Evolutionary conservation across 2,329 filamentous ascomycete genomes (phyloP), one percentile per base, ranked within the genome.

Genomic region (Epichloe elymi): DNA sequence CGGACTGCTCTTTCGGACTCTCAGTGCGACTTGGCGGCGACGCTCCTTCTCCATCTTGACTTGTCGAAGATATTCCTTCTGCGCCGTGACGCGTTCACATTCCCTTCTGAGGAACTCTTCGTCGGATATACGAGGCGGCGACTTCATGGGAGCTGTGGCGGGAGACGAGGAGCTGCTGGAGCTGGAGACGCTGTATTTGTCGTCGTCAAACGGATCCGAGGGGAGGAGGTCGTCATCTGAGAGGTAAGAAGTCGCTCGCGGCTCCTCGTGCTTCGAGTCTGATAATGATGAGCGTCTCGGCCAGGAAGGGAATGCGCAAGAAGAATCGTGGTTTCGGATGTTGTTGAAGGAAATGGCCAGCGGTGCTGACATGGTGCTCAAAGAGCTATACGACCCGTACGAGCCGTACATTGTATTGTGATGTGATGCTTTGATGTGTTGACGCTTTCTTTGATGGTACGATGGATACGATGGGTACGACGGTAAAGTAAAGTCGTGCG

Each of bases 221-320:
- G 75, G 70, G 64, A 79, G 75, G 51, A 83, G 74, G 58, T 83
- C 80, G 65, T 83, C 80, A 68, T 83, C 80, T 41, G 78, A 80
- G 55, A 83, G 70, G 64, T 74, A 80, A 0, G 76, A 77, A 3
- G 74, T 74, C 17, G 76, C 72, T 53, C 73, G 71, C 56, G 70
- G 65, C 57, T 70, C 65, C 53, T 65, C 63, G 50, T 61, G 60
- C 57, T 68, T 63, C 50, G 65, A 65, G 56, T 70, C 68, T 48
- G 68, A 69, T 54, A 80, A 71, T 39, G 75, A 77, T 15, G 71
- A 68, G 41, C 77, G 70, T 52, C 76, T 72, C 26, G 77, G 76
- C 78, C 78, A 81, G 23, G 75, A 79, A 30, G 78, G 78, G 57
- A 74, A 80, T 26, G 77, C 78, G 65, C 77, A 80, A 38, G 65